Base-by-base conservation (phyloP, 2,329 filamentous ascomycete genomes). In the Fusarium nodosum region DNA sequence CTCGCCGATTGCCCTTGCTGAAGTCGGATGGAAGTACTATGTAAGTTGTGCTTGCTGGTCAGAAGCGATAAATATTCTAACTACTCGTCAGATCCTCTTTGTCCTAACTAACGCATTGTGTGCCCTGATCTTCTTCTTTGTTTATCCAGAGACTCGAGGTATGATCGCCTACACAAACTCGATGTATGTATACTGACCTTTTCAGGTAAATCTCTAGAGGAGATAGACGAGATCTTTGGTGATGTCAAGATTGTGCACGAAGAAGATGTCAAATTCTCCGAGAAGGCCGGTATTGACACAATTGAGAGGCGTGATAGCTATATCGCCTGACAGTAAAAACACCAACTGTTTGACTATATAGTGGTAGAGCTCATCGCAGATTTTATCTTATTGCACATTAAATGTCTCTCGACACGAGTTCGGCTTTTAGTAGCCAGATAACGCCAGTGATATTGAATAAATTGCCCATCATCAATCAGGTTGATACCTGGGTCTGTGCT, bases 11-110 rank as follows among this genome's bases (percentile, higher is more conserved):
- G 80, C 80, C 0, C 56, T 82, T 4, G 78, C 77, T 1, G 74
- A 75, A 0, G 78, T 81, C 1, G 80, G 79, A 0, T 82, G 80
- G 79, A 82, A 80, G 57, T 82, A 81, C 55, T 82, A 81, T 16
- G 79, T 79, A 46, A 60, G 77, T 69, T 2, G 0, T 18, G 0
- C 5, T 1, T 1, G 5, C 2, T 16, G 3, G 2, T 44, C 1
- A 16, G 11, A 6, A 1, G 11, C 3, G 0, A 5, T 11, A 3
- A 1, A 24, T 2, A 7, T 0, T 3, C 30, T 44, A 7, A 60
- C 9, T 1, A 5, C 4, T 8, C 11, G 0, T 9, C 28, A 81
- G 79, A 81, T 81, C 4, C 69, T 81, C 1, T 82, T 82, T 33
- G 64, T 82, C 7, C 68, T 81, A 0, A 80, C 78, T 3, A 82